These are phyloP conservation scores for Colletotrichum scovillei DNA, from an alignment of 2,329 filamentous ascomycete genomes.

Conservation along the genomic window DNA sequence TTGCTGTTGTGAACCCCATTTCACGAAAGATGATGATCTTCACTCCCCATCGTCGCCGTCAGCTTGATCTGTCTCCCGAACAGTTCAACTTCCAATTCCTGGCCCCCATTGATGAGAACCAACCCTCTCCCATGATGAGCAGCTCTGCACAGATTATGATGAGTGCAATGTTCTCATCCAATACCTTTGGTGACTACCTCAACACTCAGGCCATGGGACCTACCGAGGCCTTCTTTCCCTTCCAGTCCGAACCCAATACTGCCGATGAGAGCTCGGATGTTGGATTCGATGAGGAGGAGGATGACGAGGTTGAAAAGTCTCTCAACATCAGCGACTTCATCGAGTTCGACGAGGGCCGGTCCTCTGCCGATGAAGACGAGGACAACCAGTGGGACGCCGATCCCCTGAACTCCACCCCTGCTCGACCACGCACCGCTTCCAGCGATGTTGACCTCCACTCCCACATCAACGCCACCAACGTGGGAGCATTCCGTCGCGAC, in stretches of 20 bases:
- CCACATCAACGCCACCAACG: constrained; percentile 73
- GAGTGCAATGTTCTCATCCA: constrained; percentile 73
- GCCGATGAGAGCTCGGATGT: constrained; percentile 60
- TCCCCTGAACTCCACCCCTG: constrained; percentile 64
- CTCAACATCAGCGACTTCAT: constrained; percentile 80
- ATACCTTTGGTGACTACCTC: constrained; percentile 67
- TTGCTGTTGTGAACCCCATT: constrained; percentile 67
- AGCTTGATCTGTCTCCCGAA: constrained; percentile 65
- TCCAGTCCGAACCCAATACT: constrained; percentile 68
- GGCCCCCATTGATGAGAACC: constrained; percentile 47
- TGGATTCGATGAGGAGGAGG: constrained; percentile 63
- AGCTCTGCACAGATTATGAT: constrained; percentile 83
- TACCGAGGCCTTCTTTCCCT: constrained; percentile 80
- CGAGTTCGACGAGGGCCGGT: constrained; percentile 69
- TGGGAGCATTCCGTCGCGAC: constrained; percentile 82
- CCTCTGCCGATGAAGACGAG: constrained; percentile 70
- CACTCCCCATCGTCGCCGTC: constrained; percentile 61
- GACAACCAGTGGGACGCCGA: constrained; percentile 59
- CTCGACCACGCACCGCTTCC: constrained; percentile 59
- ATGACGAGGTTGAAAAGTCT: constrained; percentile 73
- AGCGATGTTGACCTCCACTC: constrained; percentile 64
- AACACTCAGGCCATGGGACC: constrained; percentile 77
- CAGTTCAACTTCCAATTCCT: constrained; percentile 62
- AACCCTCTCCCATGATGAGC: constrained; percentile 68
- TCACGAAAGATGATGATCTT: constrained; percentile 74